A percentile compares a stretch with the other conserved stretches of the same genome.
phyloP scores from a whole-genome alignment of 1,139 yeast species.

The Hyphopichia wangnamkhiaoensis region DNA sequence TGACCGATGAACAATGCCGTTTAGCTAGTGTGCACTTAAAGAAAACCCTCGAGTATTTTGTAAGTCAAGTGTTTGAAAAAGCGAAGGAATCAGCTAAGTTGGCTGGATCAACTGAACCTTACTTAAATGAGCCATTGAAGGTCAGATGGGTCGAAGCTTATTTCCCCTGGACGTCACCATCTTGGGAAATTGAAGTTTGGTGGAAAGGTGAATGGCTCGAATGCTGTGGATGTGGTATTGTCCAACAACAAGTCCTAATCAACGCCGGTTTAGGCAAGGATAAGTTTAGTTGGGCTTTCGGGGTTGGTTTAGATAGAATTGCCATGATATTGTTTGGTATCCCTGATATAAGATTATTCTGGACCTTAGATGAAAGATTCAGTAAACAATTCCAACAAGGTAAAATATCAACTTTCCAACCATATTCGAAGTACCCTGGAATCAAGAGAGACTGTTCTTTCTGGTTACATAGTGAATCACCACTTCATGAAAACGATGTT shows the following conservation, averaged over 20 bases:
- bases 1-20: constrained; percentile 68
- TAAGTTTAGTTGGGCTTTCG: constrained; percentile 94
- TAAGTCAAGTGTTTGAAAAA: constrained; percentile 77
- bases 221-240: constrained; percentile 95
- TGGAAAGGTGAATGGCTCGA: constrained; percentile 99
- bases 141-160: constrained; percentile 95
- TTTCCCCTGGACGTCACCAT: constrained; percentile 98
- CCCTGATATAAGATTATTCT: constrained; percentile 91
- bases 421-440: constrained; percentile 91
- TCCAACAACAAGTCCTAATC: constrained; percentile 71
- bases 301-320: constrained; percentile 90
- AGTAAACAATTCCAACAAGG: constrained; percentile 67
- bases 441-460: constrained; percentile 86
- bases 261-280: constrained; percentile 69
- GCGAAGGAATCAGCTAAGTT: constrained; percentile 68
- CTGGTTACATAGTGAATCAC: constrained; percentile 63
- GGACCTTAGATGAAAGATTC: constrained; percentile 86
- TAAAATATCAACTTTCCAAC: constrained; percentile 70
- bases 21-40: constrained; percentile 78
- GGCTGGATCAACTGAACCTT: constrained; percentile 64
- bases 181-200: constrained; percentile 98
- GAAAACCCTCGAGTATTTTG: constrained; percentile 79
- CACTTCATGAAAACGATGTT: constrained; percentile 80
- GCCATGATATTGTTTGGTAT: constrained; percentile 95
- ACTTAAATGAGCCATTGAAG: constrained; percentile 71